phyloP scores from a whole-genome alignment of 495 filamentous ascomycete genomes.

The Neurospora sublineolata region DNA sequence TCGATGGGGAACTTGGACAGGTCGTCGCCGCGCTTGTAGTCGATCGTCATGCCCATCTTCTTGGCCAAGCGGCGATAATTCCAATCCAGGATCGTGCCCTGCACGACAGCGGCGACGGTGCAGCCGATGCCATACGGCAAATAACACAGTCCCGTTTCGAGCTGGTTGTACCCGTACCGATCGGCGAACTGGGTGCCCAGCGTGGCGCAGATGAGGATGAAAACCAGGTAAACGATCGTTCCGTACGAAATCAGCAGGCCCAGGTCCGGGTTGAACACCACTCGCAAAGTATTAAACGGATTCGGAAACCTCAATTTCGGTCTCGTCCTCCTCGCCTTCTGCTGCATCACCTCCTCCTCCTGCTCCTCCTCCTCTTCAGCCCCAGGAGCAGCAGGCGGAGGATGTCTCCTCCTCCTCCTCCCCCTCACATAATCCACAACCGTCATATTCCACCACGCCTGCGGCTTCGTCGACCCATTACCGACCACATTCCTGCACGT shows the following conservation, averaged over 20 bases:
- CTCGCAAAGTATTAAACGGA: conserved; percentile 53
- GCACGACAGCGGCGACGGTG: conserved; percentile 51
- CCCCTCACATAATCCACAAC: conserved; percentile 25
- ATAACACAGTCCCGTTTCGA: conserved; percentile 54
- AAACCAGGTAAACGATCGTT: conserved; percentile 40
- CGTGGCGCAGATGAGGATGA: conserved; percentile 37
- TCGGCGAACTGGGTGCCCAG: conserved; percentile 48
- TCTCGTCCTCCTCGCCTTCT: conserved; percentile 3
- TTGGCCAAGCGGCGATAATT: conserved; percentile 45
- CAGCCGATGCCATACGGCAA: conserved; percentile 55
- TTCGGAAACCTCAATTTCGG: conserved; percentile 55
- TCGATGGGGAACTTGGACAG: conserved; percentile 52
- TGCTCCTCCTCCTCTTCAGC: background rate
- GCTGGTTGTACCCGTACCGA: conserved; percentile 54
- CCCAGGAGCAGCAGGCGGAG: background rate
- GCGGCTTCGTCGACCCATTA: conserved; percentile 45
- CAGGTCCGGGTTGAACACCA: conserved; percentile 54
- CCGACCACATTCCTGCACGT: conserved; percentile 61
- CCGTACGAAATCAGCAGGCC: conserved; percentile 30
- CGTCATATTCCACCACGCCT: conserved; percentile 43
- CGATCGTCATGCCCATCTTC: conserved; percentile 35
- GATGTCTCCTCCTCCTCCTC: background rate
- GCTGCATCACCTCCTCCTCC: background rate
- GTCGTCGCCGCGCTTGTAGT: conserved; percentile 41
- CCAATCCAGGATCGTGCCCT: conserved; percentile 47